Evolutionary conservation across 2,329 filamentous ascomycete species (phyloP).

Genomic region (Ascochyta lentis): DNA sequence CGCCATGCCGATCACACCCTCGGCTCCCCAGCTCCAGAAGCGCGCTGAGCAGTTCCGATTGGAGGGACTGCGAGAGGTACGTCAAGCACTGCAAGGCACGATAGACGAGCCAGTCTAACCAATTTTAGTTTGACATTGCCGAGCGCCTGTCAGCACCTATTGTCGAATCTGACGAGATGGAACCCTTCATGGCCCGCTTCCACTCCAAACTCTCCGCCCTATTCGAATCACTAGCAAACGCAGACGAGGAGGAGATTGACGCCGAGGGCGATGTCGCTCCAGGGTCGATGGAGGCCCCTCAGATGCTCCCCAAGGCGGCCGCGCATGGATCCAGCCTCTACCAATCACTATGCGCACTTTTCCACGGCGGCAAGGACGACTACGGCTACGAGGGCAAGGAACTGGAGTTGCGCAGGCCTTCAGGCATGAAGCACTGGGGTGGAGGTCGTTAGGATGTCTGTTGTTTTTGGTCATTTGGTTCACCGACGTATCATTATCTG

Average conservation of each 20-base stretch:
- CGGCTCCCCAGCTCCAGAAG: slow-evolving; percentile 41
- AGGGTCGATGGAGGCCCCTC: slow-evolving; percentile 42
- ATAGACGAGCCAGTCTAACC: slow-evolving; percentile 15
- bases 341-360: slow-evolving; percentile 31
- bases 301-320: slow-evolving; percentile 39
- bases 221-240: slow-evolving; percentile 19
- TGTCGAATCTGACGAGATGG: slow-evolving; percentile 19
- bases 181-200: slow-evolving; percentile 29
- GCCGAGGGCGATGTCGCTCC: slow-evolving; percentile 46
- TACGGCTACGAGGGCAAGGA: slow-evolving; percentile 48
- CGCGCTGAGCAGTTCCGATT: slow-evolving; percentile 43
- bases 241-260: slow-evolving; percentile 33
- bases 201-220: slow-evolving; percentile 32
- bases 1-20: slow-evolving; percentile 45
- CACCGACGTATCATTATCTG: background rate
- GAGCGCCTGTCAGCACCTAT: slow-evolving; percentile 35
- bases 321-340: slow-evolving; percentile 22
- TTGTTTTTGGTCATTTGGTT: background rate
- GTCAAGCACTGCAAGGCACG: background rate
- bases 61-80: slow-evolving; percentile 45
- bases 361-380: slow-evolving; percentile 30
- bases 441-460: slow-evolving; percentile 6
- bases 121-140: slow-evolving; percentile 41
- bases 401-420: slow-evolving; percentile 39
- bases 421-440: slow-evolving; percentile 43